Base-by-base conservation (phyloP, 2,329 filamentous ascomycete genomes). In the Parastagonospora nodorum region DNA sequence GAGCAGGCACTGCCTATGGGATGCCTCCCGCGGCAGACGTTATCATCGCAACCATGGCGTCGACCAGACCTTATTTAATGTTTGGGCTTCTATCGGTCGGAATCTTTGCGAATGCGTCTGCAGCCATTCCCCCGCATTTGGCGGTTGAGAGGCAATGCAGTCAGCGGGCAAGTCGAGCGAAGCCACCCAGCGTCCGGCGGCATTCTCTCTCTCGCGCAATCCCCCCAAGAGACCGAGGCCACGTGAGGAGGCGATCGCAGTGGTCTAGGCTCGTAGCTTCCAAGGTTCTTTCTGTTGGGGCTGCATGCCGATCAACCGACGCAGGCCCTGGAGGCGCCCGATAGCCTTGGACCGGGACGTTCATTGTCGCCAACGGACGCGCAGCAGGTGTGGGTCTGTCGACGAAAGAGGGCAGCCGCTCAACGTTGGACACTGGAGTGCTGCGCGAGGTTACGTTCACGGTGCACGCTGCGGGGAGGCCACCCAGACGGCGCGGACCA, bases 271-370 rank as follows among this genome's bases (percentile, higher is more conserved):
- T 48, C 12, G 14, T 19, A n/a, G 31, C 28, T 5, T 44, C 12
- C 37, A 31, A 29, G 35, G 43, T 31, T 37, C 38, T 38, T 50
- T 52, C 33, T 55, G 54, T 60, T 57, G 57, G 53, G 35, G 51
- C 55, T 56, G 57, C 49, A 53, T 50, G 54, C 54, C 54, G 56
- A 59, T 59, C 50, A 53, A 27, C 52, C 49, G 35, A 16, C 19
- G 35, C 35, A 37, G 35, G 14, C 35, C 35, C 19, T 16, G 35
- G 7, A 8, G 5, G 11, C 11, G n/a, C 14, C 12, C 35, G 7
- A 37, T 16, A 14, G 14, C 35, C 35, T 19, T 16, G 35, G 19
- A 24, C 19, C 19, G 19, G 19, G 19, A 24, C 19, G 19, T 24
- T 36, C 42, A 28, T 42, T 44, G 38, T 45, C 33, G 46, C 27